Evolutionary conservation across 306 rosid genomes (phyloP).

Genomic region (Castanospermum australe): DNA sequence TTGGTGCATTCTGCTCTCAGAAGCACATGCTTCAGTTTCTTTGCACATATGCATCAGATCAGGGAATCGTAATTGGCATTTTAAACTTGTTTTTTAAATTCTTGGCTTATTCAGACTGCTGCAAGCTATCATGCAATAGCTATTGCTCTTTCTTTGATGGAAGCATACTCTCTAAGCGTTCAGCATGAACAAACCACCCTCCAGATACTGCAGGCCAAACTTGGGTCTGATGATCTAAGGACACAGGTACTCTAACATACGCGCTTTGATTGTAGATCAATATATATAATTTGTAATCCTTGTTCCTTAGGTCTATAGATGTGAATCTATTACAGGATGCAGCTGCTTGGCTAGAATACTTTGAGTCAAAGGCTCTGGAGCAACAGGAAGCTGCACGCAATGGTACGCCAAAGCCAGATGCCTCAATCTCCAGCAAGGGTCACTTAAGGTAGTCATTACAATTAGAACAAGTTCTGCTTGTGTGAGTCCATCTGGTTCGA

Average conservation of each 20-base stretch:
- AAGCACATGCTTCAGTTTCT: conserved; percentile 6
- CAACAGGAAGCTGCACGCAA: conserved; percentile 99
- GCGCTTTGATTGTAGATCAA: conserved; percentile 2
- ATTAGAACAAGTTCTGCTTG: neutral
- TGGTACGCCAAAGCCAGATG: conserved; percentile 99
- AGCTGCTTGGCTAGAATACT: conserved; percentile 99
- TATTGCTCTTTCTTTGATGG: conserved; percentile 98
- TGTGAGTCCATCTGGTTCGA: conserved; percentile 8
- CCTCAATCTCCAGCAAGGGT: conserved; percentile 98
- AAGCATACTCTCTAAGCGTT: conserved; percentile 92
- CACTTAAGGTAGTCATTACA: conserved; percentile 70
- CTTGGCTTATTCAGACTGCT: conserved; percentile 70
- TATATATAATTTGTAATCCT: neutral
- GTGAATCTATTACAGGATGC: conserved; percentile 73
- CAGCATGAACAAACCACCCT: conserved; percentile 98
- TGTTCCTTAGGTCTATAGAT: conserved; percentile 6
- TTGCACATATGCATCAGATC: conserved; percentile 14
- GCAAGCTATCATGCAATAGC: conserved; percentile 99
- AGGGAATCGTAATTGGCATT: neutral
- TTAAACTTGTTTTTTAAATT: conserved; percentile 20
- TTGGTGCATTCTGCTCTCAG: neutral
- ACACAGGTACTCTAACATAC: conserved; percentile 64
- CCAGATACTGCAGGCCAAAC: conserved; percentile 94
- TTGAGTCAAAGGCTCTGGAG: conserved; percentile 97
- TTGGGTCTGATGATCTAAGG: conserved; percentile 92